phyloP scores from a whole-genome alignment of 257 asterid species.

The Ophiorrhiza pumila region DNA sequence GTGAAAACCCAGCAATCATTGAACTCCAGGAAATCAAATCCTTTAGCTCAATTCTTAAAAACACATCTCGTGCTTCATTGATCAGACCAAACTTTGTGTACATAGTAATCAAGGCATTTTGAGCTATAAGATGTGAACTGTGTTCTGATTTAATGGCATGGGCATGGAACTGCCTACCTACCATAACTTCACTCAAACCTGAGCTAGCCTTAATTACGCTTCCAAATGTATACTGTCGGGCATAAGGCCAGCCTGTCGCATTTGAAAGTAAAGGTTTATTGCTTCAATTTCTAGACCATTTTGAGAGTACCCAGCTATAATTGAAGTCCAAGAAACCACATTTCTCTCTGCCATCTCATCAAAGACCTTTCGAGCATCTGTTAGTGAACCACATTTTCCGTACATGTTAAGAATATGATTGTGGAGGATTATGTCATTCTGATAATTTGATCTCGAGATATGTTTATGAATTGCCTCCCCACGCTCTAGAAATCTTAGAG shows the following conservation, averaged over 20 bases:
- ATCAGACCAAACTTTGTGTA: slow-evolving; percentile 48
- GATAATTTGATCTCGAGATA: slow-evolving; percentile 35
- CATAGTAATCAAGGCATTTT: slow-evolving; percentile 73
- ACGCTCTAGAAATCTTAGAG: slow-evolving; percentile 45
- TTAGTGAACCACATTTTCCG: slow-evolving; percentile 64
- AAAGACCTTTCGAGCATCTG: slow-evolving; percentile 57
- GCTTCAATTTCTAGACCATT: slow-evolving; percentile 54
- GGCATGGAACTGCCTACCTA: slow-evolving; percentile 61
- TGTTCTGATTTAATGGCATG: slow-evolving; percentile 56
- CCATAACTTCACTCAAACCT: slow-evolving; percentile 28
- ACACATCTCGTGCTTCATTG: slow-evolving; percentile 40
- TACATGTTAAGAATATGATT: slow-evolving; percentile 72
- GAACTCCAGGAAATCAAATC: slow-evolving; percentile 87
- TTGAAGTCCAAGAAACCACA: slow-evolving; percentile 67
- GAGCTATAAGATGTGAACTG: slow-evolving; percentile 54
- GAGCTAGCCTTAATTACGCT: slow-evolving; percentile 62
- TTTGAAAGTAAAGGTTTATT: slow-evolving; percentile 40
- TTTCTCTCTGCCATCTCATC: slow-evolving; percentile 61
- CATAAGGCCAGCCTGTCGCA: slow-evolving; percentile 44
- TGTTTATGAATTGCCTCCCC: slow-evolving; percentile 52
- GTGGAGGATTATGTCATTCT: slow-evolving; percentile 56
- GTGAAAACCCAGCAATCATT: slow-evolving; percentile 66
- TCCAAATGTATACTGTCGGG: slow-evolving; percentile 73
- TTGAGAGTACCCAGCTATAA: slow-evolving; percentile 64
- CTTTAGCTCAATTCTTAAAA: slow-evolving; percentile 40